phyloP scores from a whole-genome alignment of 805 yeast species.

The Blastobotrys terrestris region DNA sequence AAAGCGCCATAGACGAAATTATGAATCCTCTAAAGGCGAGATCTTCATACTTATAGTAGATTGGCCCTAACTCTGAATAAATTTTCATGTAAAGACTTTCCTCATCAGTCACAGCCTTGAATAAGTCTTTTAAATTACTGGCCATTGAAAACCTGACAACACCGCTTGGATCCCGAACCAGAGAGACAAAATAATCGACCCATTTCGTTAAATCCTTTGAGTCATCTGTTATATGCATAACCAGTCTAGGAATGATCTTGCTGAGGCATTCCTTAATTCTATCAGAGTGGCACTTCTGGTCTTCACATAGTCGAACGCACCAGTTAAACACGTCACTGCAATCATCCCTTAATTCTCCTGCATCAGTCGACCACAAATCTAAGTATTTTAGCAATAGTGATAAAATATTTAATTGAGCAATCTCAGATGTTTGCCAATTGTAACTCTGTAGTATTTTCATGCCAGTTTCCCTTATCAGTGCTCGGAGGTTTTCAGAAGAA shows the following conservation, averaged over 20 bases:
- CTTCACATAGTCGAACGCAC: slow-evolving; percentile 1
- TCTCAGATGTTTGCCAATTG: slow-evolving; percentile 6
- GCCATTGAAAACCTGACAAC: neutral
- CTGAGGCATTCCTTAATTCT: neutral
- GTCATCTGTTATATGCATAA: neutral
- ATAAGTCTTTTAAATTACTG: neutral
- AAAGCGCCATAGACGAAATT: neutral
- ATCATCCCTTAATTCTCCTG: neutral
- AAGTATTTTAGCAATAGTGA: neutral
- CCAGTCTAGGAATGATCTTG: neutral
- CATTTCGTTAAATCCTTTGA: neutral
- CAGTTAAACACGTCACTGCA: slow-evolving; percentile 6
- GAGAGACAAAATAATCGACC: neutral
- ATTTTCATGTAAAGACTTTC: neutral
- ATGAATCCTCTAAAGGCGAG: neutral
- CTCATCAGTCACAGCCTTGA: neutral
- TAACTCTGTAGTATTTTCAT: slow-evolving; percentile 5
- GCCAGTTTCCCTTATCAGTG: slow-evolving; percentile 4
- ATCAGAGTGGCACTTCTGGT: neutral
- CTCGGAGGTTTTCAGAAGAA: neutral
- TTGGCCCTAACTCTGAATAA: neutral
- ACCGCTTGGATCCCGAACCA: neutral
- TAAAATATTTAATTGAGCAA: neutral
- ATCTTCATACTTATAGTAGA: neutral
- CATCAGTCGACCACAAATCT: neutral